Base-by-base conservation (phyloP, 2,329 filamentous ascomycete genomes). In the Zasmidium citrigriseum region DNA sequence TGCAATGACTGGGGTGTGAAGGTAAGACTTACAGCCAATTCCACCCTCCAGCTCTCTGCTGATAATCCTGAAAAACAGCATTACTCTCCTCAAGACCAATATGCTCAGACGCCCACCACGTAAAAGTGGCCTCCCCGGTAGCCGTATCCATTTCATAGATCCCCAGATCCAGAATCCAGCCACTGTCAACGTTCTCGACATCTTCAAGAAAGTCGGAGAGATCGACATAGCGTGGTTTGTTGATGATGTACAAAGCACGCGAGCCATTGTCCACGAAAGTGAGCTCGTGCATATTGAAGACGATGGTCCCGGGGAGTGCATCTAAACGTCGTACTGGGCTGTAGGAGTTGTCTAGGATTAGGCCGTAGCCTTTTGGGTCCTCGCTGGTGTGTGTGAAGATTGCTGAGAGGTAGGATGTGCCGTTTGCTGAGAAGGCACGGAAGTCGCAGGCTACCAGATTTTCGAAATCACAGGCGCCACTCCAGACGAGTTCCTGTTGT, bases 211-310 rank as follows among this genome's bases (percentile, higher is more conserved):
- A 22, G 3, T 49, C 52, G 1, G 45, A 52, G 4, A 53, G 27
- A 27, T 60, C 54, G 21, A 54, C 29, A 10, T 23, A 20, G 34
- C 11, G 9, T 1, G 50, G 29, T 14, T 44, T 41, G n/a, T 55
- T 38, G 1, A 46, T 21, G 14, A 62, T 14, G 45, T 59, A 29
- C 24, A 77, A 54, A 1, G 71, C 73, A 9, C 68, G 68, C 24
- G 64, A 60, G 9, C 74, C 74, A 45, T 70, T 63, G 10, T 72
- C 57, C 46, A 70, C 62, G 4, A 76, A 54, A 7, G 72, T 72
- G 61, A 75, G 75, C 47, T 77, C 75, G 57, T 77, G 75, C 49
- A 75, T 75, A 46, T 76, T 62, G 24, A 62, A 47, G 34, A 7
- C 14, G 27, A 14, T 14, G 14, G 27, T 34, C 7, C 27, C 27